Base-by-base conservation (phyloP, 2,329 filamentous ascomycete genomes). In the Ophiosphaerella herpotricha region DNA sequence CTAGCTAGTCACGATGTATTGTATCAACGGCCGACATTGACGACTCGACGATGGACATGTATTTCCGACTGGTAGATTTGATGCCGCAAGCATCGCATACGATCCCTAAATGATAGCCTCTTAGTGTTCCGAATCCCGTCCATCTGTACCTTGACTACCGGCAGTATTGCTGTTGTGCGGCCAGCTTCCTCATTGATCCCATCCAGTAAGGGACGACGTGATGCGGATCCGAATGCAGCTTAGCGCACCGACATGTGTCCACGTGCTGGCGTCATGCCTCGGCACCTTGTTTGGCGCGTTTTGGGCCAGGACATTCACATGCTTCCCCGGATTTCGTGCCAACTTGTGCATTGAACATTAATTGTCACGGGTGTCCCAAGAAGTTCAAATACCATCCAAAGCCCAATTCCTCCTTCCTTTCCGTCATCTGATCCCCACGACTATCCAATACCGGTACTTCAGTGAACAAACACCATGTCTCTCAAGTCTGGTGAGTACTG, bases 401-500 rank as follows among this genome's bases (percentile, higher is more conserved):
- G 11, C 26, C 11, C 26, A 11, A 11, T 8, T 29, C 26, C 11
- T 29, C 11, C 26, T 29, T 29, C 11, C 26, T 29, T 4, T 29
- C 11, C 26, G 2, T 11, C 11, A 6, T 29, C 26, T 29, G 5
- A 29, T 11, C 6, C 4, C 26, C 26, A 29, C 26, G 4, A 29
- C 26, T 29, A 3, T 29, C 26, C 26, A 29, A 29, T 11, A 29
- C 26, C 7, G 3, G 26, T 8, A 29, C 4, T 11, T 29, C 26
- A 3, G 26, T 29, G 11, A 29, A 29, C 26, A 29, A 43, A 49
- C 55, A 67, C 31, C 34, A 71, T 71, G 68, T 63, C 68, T 67
- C 63, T 71, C 41, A 64, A 63, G 52, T 57, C 59, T 55, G 61
- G 68, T 71, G 54, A 44, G 64, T 60, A 31, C 7, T 21, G 37